Evolutionary conservation across 495 filamentous ascomycete genomes (phyloP).

Genomic region (Symbiotaphrina buchneri): DNA sequence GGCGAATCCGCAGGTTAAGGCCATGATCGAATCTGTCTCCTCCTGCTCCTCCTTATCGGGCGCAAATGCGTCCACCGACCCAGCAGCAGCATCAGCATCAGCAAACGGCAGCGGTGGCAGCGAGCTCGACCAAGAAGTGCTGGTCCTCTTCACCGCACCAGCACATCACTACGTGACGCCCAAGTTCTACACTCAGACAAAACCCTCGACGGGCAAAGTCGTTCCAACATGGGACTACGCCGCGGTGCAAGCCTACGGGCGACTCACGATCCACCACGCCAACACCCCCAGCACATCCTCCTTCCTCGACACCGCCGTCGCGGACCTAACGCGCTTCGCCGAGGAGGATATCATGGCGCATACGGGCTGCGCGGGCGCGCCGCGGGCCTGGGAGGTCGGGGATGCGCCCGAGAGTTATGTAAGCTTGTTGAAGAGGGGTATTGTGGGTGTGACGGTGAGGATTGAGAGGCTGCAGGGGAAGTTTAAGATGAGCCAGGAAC

Average conservation of each 20-base stretch:
- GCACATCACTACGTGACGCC: conserved; percentile 34
- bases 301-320: conserved; percentile 21
- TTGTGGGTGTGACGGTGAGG: conserved; percentile 28
- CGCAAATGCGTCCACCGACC: not conserved
- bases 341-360: conserved; percentile 27
- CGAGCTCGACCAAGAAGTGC: conserved; percentile 17
- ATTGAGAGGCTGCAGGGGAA: conserved; percentile 27
- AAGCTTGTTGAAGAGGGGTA: conserved; percentile 24
- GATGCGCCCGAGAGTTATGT: conserved; percentile 26
- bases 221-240: conserved; percentile 41
- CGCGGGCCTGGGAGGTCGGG: conserved; percentile 21
- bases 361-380: conserved; percentile 12
- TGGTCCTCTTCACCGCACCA: conserved; percentile 28
- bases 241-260: conserved; percentile 31
- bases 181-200: conserved; percentile 34
- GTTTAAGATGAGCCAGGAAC: conserved; percentile 35
- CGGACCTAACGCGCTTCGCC: conserved; percentile 20
- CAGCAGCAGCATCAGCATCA: not conserved
- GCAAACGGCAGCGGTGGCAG: not conserved
- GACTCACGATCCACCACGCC: conserved; percentile 20
- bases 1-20: conserved; percentile 30
- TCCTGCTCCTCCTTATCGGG: conserved; percentile 3
- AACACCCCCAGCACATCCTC: conserved; percentile 12
- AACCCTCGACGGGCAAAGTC: conserved; percentile 29
- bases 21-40: conserved; percentile 19